Evolutionary conservation across 805 yeast genomes (phyloP).

Genomic region (Cyberlindnera euphorbiiphila): DNA sequence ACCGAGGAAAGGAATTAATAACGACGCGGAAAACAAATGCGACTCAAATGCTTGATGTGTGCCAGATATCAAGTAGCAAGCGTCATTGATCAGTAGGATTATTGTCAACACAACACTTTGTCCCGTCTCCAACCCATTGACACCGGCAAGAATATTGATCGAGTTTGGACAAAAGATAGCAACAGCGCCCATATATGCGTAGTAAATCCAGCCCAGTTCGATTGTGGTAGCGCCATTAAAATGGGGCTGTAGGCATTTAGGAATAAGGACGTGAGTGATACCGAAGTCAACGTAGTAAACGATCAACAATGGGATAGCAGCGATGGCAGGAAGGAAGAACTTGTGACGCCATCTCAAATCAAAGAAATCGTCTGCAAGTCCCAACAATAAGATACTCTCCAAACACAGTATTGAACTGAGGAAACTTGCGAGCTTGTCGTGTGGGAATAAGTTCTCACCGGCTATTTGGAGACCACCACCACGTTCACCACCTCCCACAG

Average conservation of each 20-base stretch:
- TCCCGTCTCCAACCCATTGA: constrained; percentile 95
- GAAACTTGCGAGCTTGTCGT: constrained; percentile 77
- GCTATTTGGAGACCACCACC: constrained; percentile 32
- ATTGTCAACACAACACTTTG: constrained; percentile 79
- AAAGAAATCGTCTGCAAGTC: constrained; percentile 90
- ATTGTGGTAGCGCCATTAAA: constrained; percentile 40
- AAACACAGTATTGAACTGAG: constrained; percentile 80
- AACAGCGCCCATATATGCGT: constrained; percentile 84
- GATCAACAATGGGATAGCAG: constrained; percentile 83
- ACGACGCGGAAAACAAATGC: constrained; percentile 75
- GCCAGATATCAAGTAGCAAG: constrained; percentile 56
- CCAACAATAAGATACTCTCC: constrained; percentile 78
- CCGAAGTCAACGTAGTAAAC: constrained; percentile 95
- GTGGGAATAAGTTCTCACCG: constrained; percentile 53
- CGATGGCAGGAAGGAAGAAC: constrained; percentile 91
- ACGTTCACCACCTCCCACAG: constrained; percentile 58
- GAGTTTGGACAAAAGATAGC: constrained; percentile 95
- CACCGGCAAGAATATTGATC: constrained; percentile 92
- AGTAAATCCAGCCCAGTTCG: constrained; percentile 78
- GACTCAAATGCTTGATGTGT: constrained; percentile 49
- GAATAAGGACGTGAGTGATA: constrained; percentile 81
- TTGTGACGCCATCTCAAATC: constrained; percentile 98
- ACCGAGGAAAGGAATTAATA: constrained; percentile 83
- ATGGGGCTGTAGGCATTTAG: constrained; percentile 51
- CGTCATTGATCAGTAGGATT: constrained; percentile 72